phyloP scores from a whole-genome alignment of 108 stramenopile genomes.

The Skeletonema grethae region DNA sequence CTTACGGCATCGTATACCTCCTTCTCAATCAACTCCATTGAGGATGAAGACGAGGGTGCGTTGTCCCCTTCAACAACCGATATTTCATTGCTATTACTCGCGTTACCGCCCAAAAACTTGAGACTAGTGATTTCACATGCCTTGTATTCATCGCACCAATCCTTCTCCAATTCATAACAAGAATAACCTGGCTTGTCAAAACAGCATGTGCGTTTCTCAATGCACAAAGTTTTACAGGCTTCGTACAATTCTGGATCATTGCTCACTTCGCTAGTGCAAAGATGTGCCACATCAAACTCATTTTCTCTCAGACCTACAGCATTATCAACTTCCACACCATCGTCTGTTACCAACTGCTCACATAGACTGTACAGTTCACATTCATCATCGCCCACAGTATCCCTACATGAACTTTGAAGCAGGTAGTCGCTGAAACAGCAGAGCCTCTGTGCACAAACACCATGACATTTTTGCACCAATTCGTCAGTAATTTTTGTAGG shows the following conservation, averaged over 20 bases:
- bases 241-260: conserved; percentile 5
- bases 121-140: conserved; percentile 2
- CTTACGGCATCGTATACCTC: background rate
- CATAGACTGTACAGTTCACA: conserved; percentile 9
- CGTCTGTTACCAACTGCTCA: conserved; percentile 13
- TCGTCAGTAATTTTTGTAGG: background rate
- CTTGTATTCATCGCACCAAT: conserved; percentile 28
- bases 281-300: background rate
- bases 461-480: conserved; percentile 14
- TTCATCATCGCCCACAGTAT: conserved; percentile 9
- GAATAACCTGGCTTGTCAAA: conserved; percentile 17
- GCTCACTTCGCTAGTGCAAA: conserved; percentile 8
- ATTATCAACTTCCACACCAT: background rate
- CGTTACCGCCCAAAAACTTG: background rate
- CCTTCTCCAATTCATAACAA: conserved; percentile 23
- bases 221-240: conserved; percentile 2
- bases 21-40: background rate
- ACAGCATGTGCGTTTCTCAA: conserved; percentile 10
- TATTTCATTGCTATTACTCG: background rate
- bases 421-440: conserved; percentile 14
- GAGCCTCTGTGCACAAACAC: conserved; percentile 11
- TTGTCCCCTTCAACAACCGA: background rate
- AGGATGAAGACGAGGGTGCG: background rate
- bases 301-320: background rate
- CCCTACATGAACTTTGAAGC: conserved; percentile 14